These are phyloP conservation scores for Umbelopsis vinacea DNA, from an alignment of 192 early-diverging fungal species.

Conservation along the genomic window DNA sequence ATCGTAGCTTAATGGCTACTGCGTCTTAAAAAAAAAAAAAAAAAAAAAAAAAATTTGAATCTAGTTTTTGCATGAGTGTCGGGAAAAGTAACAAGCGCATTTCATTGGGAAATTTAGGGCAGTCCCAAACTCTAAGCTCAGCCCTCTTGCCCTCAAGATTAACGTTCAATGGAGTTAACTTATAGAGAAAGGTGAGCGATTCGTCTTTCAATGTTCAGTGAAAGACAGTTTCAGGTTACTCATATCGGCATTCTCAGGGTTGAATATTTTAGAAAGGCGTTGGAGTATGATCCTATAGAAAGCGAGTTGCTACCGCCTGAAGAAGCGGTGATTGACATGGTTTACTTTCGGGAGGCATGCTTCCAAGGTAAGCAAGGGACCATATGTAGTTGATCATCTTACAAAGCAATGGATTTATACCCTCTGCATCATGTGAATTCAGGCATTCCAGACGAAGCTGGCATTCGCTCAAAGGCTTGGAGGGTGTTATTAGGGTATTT, in stretches of 20 bases:
- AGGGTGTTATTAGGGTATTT: constrained; percentile 73
- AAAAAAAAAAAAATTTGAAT: no score
- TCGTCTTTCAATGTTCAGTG: neutral
- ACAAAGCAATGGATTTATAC: no score
- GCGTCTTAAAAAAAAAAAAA: no score
- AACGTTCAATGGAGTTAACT: constrained; percentile 28
- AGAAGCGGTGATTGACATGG: constrained; percentile 46
- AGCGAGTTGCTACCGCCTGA: neutral
- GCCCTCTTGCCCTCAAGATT: neutral
- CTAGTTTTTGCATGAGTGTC: no score
- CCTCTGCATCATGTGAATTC: neutral
- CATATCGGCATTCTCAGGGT: constrained; percentile 21
- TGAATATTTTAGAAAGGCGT: constrained; percentile 27
- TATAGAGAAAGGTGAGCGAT: constrained; percentile 41
- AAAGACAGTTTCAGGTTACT: neutral
- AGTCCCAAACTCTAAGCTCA: neutral
- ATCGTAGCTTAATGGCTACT: no score
- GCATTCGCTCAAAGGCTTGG: constrained; percentile 66
- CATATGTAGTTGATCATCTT: neutral
- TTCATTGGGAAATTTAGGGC: neutral
- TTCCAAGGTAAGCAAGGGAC: constrained; percentile 50
- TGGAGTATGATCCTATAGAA: constrained; percentile 7
- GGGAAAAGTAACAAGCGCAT: no score
- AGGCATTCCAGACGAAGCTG: constrained; percentile 76
- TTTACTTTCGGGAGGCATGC: constrained; percentile 58